Evolutionary conservation across 257 asterid genomes (phyloP).

Genomic region (Coffea canephora): DNA sequence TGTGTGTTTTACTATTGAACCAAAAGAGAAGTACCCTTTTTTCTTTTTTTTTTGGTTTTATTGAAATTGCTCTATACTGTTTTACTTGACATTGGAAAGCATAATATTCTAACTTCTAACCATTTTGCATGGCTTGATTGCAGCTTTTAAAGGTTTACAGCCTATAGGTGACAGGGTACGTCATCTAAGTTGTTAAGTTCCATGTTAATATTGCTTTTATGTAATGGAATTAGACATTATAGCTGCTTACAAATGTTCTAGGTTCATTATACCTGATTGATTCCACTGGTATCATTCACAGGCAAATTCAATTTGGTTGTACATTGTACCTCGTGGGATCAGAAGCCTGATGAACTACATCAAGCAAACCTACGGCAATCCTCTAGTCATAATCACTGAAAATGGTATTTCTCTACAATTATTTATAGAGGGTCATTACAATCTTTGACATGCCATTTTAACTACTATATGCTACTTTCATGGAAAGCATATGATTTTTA

Average conservation of each 20-base stretch:
- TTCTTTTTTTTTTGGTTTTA: too few species aligned
- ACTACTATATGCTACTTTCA: background rate
- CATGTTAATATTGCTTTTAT: background rate
- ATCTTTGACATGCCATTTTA: background rate
- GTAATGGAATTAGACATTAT: background rate
- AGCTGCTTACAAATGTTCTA: background rate
- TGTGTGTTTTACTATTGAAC: background rate
- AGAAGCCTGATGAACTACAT: conserved; percentile 81
- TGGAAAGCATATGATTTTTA: background rate
- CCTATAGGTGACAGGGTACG: conserved; percentile 50
- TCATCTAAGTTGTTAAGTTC: background rate
- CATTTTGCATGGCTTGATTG: conserved; percentile 1
- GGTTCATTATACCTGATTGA: background rate
- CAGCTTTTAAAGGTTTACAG: conserved; percentile 39
- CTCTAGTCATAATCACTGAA: conserved; percentile 70
- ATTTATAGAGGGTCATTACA: too few species aligned
- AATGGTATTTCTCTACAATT: conserved; percentile 45
- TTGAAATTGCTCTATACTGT: background rate
- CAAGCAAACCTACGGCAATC: conserved; percentile 62
- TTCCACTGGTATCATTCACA: conserved; percentile 23
- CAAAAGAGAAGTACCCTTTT: too few species aligned
- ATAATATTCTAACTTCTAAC: background rate
- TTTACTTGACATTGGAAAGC: background rate
- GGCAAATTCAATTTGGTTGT: conserved; percentile 88
- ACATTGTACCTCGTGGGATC: conserved; percentile 77